phyloP scores from a whole-genome alignment of 1,284 basidiomycete genomes.

The Apiotrichum akiyoshidainum region DNA sequence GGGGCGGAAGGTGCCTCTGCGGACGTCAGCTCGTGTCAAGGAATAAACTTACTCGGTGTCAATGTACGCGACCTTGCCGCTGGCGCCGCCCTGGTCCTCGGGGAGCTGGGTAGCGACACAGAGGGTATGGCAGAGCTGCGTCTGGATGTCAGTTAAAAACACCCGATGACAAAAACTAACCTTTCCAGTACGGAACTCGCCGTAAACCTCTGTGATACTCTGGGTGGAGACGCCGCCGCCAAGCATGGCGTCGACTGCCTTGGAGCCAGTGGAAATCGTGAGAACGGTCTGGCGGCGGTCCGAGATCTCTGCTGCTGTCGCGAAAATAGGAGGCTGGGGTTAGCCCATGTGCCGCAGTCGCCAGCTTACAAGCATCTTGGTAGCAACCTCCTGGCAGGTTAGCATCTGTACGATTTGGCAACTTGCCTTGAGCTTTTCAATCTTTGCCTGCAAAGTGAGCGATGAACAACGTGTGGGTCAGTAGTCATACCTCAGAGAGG shows the following conservation, averaged over 20 bases:
- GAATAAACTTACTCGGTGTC: slow-evolving; percentile 68
- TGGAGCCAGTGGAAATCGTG: slow-evolving; percentile 81
- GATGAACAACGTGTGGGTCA: not conserved
- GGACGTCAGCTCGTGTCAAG: slow-evolving; percentile 12
- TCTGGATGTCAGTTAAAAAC: slow-evolving; percentile 62
- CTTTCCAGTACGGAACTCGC: slow-evolving; percentile 58
- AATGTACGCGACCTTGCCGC: slow-evolving; percentile 89
- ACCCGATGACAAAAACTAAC: slow-evolving; percentile 61
- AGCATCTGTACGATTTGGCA: not conserved
- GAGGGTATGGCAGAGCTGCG: slow-evolving; percentile 87
- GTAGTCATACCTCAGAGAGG: slow-evolving; percentile 35
- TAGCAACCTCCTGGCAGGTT: slow-evolving; percentile 69
- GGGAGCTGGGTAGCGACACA: slow-evolving; percentile 84
- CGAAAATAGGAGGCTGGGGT: slow-evolving; percentile 74
- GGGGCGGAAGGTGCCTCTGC: slow-evolving; percentile 80
- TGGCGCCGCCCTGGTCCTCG: slow-evolving; percentile 79
- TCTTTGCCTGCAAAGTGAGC: slow-evolving; percentile 62
- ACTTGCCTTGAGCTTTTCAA: slow-evolving; percentile 86
- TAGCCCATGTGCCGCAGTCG: not conserved
- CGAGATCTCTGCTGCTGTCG: slow-evolving; percentile 82
- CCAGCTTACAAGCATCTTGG: slow-evolving; percentile 68
- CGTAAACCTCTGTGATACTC: slow-evolving; percentile 70
- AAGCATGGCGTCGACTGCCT: slow-evolving; percentile 79
- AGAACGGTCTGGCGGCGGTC: slow-evolving; percentile 75
- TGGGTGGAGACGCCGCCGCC: slow-evolving; percentile 86